Evolutionary conservation across 495 filamentous ascomycete genomes (phyloP).

Genomic region (Lasiosphaeriaceae sp.): DNA sequence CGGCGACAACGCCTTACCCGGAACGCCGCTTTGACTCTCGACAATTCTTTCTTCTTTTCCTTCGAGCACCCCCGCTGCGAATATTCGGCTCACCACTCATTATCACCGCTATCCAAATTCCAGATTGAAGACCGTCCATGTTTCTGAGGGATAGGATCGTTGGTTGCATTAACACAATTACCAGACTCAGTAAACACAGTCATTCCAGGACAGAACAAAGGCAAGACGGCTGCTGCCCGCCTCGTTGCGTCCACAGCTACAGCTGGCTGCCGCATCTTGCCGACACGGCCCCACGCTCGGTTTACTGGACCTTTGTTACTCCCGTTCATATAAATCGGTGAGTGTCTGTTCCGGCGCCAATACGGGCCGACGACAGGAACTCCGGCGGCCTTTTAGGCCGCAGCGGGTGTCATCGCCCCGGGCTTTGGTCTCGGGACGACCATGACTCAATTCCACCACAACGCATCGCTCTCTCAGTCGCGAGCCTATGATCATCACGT

Average conservation of each 20-base stretch:
- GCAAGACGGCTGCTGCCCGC: too few relatives aligned
- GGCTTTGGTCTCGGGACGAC: constrained; percentile 25
- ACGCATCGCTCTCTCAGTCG: constrained; percentile 6
- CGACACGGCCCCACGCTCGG: not conserved
- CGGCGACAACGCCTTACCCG: not conserved
- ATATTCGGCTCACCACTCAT: not conserved
- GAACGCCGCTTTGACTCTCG: constrained; percentile 1
- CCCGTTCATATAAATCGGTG: not conserved
- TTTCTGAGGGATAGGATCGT: too few relatives aligned
- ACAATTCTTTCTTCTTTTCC: constrained; percentile 2
- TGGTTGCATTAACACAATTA: too few relatives aligned
- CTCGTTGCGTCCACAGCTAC: too few relatives aligned
- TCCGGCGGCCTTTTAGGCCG: constrained; percentile 31
- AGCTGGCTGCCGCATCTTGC: not conserved
- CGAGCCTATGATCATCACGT: constrained; percentile 1
- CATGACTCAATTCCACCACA: constrained; percentile 17
- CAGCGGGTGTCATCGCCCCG: constrained; percentile 27
- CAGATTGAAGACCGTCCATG: too few relatives aligned
- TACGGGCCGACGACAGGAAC: constrained; percentile 19
- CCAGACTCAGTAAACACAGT: too few relatives aligned
- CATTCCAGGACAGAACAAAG: too few relatives aligned
- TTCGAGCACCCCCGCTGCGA: not conserved
- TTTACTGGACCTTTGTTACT: not conserved
- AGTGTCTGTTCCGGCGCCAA: constrained; percentile 1
- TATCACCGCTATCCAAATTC: not conserved